A percentile compares a stretch with the other conserved stretches of the same genome.
Evolutionary conservation across 805 yeast species (phyloP).

Genomic region (Starmerella riodocensis): DNA sequence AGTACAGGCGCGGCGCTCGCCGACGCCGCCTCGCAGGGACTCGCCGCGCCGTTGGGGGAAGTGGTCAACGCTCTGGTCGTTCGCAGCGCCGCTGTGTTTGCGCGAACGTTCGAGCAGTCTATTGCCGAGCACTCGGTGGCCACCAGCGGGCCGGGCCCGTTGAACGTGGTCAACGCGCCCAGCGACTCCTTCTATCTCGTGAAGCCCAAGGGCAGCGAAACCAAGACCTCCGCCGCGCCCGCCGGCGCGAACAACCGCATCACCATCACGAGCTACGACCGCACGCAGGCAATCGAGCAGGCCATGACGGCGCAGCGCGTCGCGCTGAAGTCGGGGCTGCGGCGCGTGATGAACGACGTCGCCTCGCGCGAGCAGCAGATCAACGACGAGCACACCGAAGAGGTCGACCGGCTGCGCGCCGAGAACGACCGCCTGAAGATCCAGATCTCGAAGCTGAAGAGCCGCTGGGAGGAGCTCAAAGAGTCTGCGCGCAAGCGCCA

Average conservation of each 20-base stretch:
- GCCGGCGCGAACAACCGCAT: neutral
- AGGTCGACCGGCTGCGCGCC: conserved; percentile 20
- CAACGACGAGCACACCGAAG: conserved; percentile 31
- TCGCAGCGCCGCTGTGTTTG: conserved; percentile 18
- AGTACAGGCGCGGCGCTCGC: neutral
- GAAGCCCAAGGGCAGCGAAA: conserved; percentile 9
- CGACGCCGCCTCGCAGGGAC: conserved; percentile 1
- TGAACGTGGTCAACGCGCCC: conserved; percentile 10
- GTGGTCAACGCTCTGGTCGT: conserved; percentile 14
- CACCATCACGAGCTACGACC: conserved; percentile 7
- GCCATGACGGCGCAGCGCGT: conserved; percentile 25
- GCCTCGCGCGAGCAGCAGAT: conserved; percentile 30
- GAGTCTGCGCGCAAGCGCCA: conserved; percentile 46
- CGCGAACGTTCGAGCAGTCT: conserved; percentile 16
- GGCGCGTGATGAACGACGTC: conserved; percentile 30
- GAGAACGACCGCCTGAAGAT: conserved; percentile 24
- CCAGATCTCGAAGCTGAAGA: conserved; percentile 40
- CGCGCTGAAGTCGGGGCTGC: conserved; percentile 23
- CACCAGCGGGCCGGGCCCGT: neutral
- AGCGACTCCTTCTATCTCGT: conserved; percentile 29
- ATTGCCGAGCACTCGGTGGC: conserved; percentile 4
- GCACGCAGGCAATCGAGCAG: conserved; percentile 22
- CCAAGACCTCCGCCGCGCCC: neutral
- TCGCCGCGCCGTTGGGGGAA: conserved; percentile 12
- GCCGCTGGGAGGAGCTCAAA: conserved; percentile 53